These are phyloP conservation scores for Neonectria faginata DNA, from an alignment of 2,329 filamentous ascomycete genomes.

Conservation along the genomic window DNA sequence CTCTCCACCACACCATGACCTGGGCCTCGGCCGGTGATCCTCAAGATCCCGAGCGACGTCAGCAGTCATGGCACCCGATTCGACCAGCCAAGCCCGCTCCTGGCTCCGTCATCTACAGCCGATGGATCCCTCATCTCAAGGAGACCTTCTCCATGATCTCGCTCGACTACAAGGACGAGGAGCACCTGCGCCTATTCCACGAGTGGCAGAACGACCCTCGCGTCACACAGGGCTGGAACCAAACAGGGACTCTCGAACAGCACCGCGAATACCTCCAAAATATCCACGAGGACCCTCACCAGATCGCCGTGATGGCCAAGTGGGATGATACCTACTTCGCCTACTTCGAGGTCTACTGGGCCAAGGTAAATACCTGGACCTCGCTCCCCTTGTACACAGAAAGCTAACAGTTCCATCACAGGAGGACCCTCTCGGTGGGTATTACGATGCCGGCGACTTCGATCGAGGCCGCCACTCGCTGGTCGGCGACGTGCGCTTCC, in stretches of 20 bases:
- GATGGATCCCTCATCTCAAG: constrained; percentile 80
- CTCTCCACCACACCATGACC: constrained; percentile 60
- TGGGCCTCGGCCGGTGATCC: constrained; percentile 55
- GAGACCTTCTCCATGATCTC: constrained; percentile 84
- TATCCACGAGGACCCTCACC: constrained; percentile 78
- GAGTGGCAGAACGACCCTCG: constrained; percentile 87
- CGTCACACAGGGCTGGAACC: constrained; percentile 83
- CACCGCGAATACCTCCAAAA: constrained; percentile 78
- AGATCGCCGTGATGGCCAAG: constrained; percentile 75
- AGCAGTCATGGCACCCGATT: constrained; percentile 75
- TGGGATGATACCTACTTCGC: constrained; percentile 79
- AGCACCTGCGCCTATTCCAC: constrained; percentile 79
- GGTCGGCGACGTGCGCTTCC: constrained; percentile 69
- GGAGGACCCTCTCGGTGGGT: constrained; percentile 68
- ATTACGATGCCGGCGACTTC: constrained; percentile 67
- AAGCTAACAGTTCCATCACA: constrained; percentile 39
- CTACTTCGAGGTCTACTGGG: constrained; percentile 87
- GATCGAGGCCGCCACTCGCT: constrained; percentile 70
- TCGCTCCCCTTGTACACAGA: background rate
- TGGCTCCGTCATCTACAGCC: constrained; percentile 79
- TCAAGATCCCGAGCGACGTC: constrained; percentile 53
- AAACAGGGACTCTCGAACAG: constrained; percentile 79
- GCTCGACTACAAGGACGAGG: constrained; percentile 72
- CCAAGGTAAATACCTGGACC: constrained; percentile 57
- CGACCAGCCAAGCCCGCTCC: constrained; percentile 78